These are phyloP conservation scores for Pyricularia pennisetigena DNA, from an alignment of 2,329 filamentous ascomycete species.

Conservation along the genomic window DNA sequence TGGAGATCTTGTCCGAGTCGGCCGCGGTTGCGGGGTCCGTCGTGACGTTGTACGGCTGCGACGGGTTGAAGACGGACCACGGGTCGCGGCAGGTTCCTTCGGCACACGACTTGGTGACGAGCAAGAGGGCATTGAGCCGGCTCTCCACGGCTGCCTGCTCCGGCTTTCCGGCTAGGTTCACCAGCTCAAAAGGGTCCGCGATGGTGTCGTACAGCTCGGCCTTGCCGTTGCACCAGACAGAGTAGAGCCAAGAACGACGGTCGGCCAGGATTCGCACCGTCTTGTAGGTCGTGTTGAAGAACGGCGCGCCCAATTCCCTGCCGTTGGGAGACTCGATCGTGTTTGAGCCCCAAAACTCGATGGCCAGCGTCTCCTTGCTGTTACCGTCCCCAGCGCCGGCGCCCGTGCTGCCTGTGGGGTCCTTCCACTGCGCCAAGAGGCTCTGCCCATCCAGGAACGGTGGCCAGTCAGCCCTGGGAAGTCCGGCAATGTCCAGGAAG, in stretches of 20 bases:
- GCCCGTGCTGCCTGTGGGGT: background rate
- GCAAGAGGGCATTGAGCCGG: slow-evolving; percentile 45
- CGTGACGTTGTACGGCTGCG: background rate
- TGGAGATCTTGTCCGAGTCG: no score
- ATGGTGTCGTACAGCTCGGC: slow-evolving; percentile 49
- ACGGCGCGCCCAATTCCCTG: background rate
- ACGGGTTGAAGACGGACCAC: slow-evolving; percentile 25
- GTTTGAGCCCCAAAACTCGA: slow-evolving; percentile 17
- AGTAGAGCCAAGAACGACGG: slow-evolving; percentile 51
- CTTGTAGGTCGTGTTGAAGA: slow-evolving; percentile 48
- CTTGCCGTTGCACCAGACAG: slow-evolving; percentile 59
- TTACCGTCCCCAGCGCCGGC: background rate
- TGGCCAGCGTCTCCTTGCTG: slow-evolving; percentile 15
- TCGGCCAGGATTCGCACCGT: slow-evolving; percentile 39
- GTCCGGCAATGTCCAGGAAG: slow-evolving; percentile 31
- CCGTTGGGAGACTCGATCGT: slow-evolving; percentile 17
- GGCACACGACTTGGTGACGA: slow-evolving; percentile 52
- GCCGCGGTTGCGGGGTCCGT: no score
- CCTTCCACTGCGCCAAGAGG: slow-evolving; percentile 18
- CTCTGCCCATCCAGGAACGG: slow-evolving; percentile 19
- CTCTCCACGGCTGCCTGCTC: slow-evolving; percentile 26
- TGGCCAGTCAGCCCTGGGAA: slow-evolving; percentile 12
- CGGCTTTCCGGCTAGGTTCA: slow-evolving; percentile 28
- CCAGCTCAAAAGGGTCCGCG: slow-evolving; percentile 37
- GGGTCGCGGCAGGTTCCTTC: slow-evolving; percentile 40